Evolutionary conservation across 2,329 filamentous ascomycete genomes (phyloP).

Genomic region (Fusarium cicatricum): DNA sequence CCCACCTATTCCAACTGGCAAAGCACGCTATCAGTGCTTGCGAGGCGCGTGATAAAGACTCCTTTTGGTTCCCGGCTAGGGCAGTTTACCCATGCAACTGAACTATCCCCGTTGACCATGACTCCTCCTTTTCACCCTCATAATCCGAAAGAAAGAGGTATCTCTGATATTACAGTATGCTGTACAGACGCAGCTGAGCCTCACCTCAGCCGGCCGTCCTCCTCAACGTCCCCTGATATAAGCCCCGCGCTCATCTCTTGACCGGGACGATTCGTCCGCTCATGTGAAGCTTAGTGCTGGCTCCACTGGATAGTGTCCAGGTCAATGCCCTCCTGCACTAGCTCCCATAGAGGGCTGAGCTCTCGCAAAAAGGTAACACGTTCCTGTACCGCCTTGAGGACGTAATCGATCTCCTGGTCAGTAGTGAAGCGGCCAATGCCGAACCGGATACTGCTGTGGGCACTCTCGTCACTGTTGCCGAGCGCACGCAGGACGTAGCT

Average conservation of each 20-base stretch:
- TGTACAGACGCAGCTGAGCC: slow-evolving; percentile 44
- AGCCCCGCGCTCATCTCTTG: background rate
- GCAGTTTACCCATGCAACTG: slow-evolving; percentile 26
- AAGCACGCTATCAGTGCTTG: slow-evolving; percentile 17
- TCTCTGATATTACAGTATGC: slow-evolving; percentile 46
- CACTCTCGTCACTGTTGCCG: slow-evolving; percentile 96
- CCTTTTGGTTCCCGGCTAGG: slow-evolving; percentile 17
- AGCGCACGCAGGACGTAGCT: slow-evolving; percentile 95
- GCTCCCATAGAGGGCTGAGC: slow-evolving; percentile 94
- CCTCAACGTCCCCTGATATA: slow-evolving; percentile 14
- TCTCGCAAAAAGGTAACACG: slow-evolving; percentile 93
- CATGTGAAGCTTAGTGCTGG: slow-evolving; percentile 73
- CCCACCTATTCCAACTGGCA: slow-evolving; percentile 9
- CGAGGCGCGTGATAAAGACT: slow-evolving; percentile 13
- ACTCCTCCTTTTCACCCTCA: slow-evolving; percentile 37
- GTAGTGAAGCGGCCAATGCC: slow-evolving; percentile 98
- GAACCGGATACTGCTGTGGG: slow-evolving; percentile 97
- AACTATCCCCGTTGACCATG: slow-evolving; percentile 29
- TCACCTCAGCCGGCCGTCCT: slow-evolving; percentile 29
- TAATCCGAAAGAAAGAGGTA: slow-evolving; percentile 44
- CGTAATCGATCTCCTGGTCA: slow-evolving; percentile 94
- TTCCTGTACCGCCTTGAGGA: slow-evolving; percentile 90
- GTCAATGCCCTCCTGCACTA: slow-evolving; percentile 96
- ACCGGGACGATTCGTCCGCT: slow-evolving; percentile 6
- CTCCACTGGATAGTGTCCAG: slow-evolving; percentile 98